phyloP scores from a whole-genome alignment of 2,329 filamentous ascomycete genomes.

The Rachicladosporium sp. region DNA sequence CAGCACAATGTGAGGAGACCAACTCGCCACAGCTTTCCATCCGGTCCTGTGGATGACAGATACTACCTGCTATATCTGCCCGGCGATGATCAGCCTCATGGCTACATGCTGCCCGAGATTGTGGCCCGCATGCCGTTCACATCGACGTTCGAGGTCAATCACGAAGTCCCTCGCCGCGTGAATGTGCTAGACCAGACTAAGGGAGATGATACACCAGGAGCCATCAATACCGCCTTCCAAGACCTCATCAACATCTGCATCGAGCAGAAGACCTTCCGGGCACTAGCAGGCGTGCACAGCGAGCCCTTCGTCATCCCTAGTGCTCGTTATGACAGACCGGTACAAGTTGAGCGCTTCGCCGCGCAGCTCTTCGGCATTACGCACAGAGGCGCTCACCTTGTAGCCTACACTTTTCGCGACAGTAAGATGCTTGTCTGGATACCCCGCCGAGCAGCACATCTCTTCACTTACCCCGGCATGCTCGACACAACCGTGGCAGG shows the following conservation, averaged over 20 bases:
- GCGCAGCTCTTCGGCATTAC: slow-evolving; percentile 60
- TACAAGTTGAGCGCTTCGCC: slow-evolving; percentile 62
- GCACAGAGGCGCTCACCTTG: slow-evolving; percentile 69
- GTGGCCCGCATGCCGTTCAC: slow-evolving; percentile 45
- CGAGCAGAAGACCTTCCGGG: slow-evolving; percentile 47
- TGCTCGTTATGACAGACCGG: slow-evolving; percentile 46
- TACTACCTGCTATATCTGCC: slow-evolving; percentile 56
- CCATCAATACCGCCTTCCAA: slow-evolving; percentile 43
- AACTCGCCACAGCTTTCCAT: slow-evolving; percentile 32
- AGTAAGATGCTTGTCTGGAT: slow-evolving; percentile 67
- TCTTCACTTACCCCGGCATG: slow-evolving; percentile 77
- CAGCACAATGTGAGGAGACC: neutral
- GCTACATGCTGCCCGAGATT: slow-evolving; percentile 48
- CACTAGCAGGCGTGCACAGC: slow-evolving; percentile 64
- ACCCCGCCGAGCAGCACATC: slow-evolving; percentile 58
- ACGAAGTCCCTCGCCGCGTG: slow-evolving; percentile 14
- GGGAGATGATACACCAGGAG: slow-evolving; percentile 48
- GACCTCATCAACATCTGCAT: slow-evolving; percentile 48
- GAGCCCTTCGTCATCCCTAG: slow-evolving; percentile 67
- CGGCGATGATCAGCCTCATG: slow-evolving; percentile 45
- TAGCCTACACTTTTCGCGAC: slow-evolving; percentile 47
- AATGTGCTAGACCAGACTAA: slow-evolving; percentile 34
- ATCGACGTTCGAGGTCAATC: slow-evolving; percentile 43
- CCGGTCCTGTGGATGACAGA: slow-evolving; percentile 30
- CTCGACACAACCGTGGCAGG: slow-evolving; percentile 88